Percentiles rank a stretch among this genome's conserved stretches.
Conservation (phyloP, 139 green algal genomes). For the Prasinococcaceae sp. region DNA sequence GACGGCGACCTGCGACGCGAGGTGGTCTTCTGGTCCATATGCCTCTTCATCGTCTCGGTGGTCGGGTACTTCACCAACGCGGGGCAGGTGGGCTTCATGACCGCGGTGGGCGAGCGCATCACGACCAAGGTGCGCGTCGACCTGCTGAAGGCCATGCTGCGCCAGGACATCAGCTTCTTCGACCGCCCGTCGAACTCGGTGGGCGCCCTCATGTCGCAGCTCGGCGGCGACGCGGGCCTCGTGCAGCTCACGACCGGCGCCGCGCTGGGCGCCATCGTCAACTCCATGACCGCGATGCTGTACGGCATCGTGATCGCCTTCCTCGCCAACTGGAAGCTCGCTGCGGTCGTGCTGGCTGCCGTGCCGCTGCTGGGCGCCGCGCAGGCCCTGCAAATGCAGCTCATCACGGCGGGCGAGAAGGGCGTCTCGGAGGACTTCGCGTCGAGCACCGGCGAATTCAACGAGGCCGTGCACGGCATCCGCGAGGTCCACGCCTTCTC, state of each 20-base stretch:
- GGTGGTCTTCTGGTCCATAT: slow-evolving; percentile 13
- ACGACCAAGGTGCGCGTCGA: slow-evolving; percentile 17
- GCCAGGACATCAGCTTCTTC: slow-evolving; percentile 31
- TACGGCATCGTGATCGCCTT: slow-evolving; percentile 27
- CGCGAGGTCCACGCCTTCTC: slow-evolving; percentile 11
- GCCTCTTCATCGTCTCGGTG: slow-evolving; percentile 19
- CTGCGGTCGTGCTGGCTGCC: slow-evolving; percentile 18
- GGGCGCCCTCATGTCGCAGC: slow-evolving; percentile 16
- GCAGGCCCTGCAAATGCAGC: slow-evolving; percentile 19
- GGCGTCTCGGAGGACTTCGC: not conserved
- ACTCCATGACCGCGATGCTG: slow-evolving; percentile 17
- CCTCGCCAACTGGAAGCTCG: slow-evolving; percentile 21
- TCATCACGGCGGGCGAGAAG: not conserved
- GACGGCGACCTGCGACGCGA: slow-evolving; percentile 1
- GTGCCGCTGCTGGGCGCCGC: slow-evolving; percentile 22
- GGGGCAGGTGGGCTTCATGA: slow-evolving; percentile 17
- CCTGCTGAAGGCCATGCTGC: slow-evolving; percentile 21
- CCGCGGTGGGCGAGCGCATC: slow-evolving; percentile 17
- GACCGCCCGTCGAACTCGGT: slow-evolving; percentile 15
- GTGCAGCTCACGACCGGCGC: slow-evolving; percentile 23
- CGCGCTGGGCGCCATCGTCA: slow-evolving; percentile 9
- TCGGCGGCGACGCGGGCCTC: slow-evolving; percentile 16
- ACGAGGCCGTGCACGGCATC: slow-evolving; percentile 7
- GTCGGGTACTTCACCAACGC: slow-evolving; percentile 2
- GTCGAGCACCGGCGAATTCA: not conserved